Evolutionary conservation across 2,329 filamentous ascomycete species (phyloP).

Genomic region (Aspergillus novofumigatus): DNA sequence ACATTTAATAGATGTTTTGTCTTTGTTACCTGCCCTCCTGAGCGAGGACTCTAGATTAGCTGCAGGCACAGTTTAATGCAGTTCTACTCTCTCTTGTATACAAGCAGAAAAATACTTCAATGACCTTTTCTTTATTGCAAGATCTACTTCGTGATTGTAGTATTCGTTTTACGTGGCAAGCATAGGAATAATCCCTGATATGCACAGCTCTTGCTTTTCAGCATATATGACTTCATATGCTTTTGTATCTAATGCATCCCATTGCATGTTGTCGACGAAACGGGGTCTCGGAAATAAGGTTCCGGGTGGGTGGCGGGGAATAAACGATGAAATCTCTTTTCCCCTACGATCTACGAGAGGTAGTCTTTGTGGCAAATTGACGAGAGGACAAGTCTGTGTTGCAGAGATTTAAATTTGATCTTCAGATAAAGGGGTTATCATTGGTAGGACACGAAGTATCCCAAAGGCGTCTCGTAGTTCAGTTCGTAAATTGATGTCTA

Average conservation of each 20-base stretch:
- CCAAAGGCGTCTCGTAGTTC: neutral
- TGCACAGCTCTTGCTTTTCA: too few species aligned
- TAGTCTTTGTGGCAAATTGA: neutral
- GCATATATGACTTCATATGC: neutral
- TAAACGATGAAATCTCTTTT: neutral
- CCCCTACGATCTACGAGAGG: too few species aligned
- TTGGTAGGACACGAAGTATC: neutral
- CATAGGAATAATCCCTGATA: neutral
- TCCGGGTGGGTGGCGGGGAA: slow-evolving; percentile 3
- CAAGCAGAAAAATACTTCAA: neutral
- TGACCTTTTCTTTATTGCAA: neutral
- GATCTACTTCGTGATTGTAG: neutral
- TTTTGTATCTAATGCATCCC: neutral
- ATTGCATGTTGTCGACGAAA: neutral
- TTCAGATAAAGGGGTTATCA: neutral
- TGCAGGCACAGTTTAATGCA: neutral
- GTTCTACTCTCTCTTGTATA: neutral
- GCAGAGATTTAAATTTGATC: neutral
- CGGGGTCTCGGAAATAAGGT: slow-evolving; percentile 7
- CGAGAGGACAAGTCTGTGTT: neutral
- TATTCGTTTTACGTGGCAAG: too few species aligned
- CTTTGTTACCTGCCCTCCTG: neutral
- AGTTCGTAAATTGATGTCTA: neutral
- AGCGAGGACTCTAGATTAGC: neutral
- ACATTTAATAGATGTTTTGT: neutral